phyloP scores from a whole-genome alignment of 164 flowering plant genomes.

The Chimonanthus praecox region DNA sequence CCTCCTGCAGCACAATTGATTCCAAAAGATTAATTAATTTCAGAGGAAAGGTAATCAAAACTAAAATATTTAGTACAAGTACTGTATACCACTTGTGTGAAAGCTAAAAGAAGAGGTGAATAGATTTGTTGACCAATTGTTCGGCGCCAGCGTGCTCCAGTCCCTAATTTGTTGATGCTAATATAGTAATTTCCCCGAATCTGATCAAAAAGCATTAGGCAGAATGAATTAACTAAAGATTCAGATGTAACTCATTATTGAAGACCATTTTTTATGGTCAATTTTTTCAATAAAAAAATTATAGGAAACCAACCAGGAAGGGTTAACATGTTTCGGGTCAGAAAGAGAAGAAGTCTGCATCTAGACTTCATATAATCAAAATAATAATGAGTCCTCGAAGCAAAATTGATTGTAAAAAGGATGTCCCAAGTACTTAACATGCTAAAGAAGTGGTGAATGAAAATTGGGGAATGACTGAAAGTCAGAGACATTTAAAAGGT shows the following conservation, averaged over 20 bases:
- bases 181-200: conserved; percentile 73
- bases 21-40: not conserved
- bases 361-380: not conserved
- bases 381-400: not conserved
- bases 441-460: no score
- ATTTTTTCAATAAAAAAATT: not conserved
- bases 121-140: conserved; percentile 71
- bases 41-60: not conserved
- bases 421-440: no score
- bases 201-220: conserved; percentile 22
- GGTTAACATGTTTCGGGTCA: not conserved
- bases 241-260: no score
- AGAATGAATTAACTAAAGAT: not conserved
- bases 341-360: not conserved
- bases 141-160: conserved; percentile 72
- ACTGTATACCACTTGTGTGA: conserved; percentile 58
- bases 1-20: conserved; percentile 30
- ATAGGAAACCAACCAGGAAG: not conserved
- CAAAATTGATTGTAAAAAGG: not conserved
- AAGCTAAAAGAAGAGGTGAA: conserved; percentile 75
- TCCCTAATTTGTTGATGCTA: conserved; percentile 47
- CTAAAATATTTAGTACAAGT: conserved; percentile 1
- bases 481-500: no score
- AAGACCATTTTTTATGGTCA: not conserved
- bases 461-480: no score